A percentile compares a stretch with the other conserved stretches of the same genome.
These are phyloP conservation scores for Hemisphaericaspora subhashii DNA, from an alignment of 1,139 yeast genomes.

Conservation along the genomic window DNA sequence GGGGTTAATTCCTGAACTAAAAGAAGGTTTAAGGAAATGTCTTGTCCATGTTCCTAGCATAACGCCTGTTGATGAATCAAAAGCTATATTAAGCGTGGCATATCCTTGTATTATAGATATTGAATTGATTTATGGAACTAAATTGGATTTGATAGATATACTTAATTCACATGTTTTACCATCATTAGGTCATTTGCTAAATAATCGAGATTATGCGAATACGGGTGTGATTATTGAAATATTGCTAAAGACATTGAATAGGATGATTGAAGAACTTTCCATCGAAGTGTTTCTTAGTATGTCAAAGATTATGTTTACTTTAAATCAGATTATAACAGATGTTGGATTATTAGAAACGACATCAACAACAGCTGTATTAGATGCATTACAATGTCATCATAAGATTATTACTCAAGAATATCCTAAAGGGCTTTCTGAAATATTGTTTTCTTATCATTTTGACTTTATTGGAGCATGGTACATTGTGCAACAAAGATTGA, in stretches of 20 bases:
- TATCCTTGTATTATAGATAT: conserved; percentile 18
- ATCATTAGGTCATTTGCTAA: conserved; percentile 27
- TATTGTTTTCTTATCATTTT: conserved; percentile 30
- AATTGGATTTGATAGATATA: conserved; percentile 12
- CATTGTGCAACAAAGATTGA: conserved; percentile 14
- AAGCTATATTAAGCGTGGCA: conserved; percentile 23
- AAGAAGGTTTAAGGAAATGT: conserved; percentile 27
- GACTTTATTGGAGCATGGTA: conserved; percentile 38
- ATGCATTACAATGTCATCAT: conserved; percentile 22
- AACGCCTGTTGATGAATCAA: conserved; percentile 32
- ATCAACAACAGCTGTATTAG: conserved; percentile 10
- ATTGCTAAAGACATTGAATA: conserved; percentile 10
- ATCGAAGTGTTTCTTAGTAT: conserved; percentile 21
- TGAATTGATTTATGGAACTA: conserved; percentile 6
- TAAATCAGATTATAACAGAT: conserved; percentile 33
- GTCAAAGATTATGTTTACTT: conserved; percentile 27
- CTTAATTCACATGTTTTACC: conserved; percentile 20
- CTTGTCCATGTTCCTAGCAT: conserved; percentile 47
- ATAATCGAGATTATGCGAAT: conserved; percentile 10
- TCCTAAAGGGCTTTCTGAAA: conserved; percentile 16
- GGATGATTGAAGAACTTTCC: conserved; percentile 3
- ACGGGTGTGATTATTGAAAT: neutral
- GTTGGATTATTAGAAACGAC: conserved; percentile 20
- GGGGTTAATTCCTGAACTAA: conserved; percentile 14
- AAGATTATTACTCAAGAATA: conserved; percentile 14